Evolutionary conservation across 345 rosid genomes (phyloP), one percentile per base, ranked within the genome.

Genomic region (Mangifera indica): DNA sequence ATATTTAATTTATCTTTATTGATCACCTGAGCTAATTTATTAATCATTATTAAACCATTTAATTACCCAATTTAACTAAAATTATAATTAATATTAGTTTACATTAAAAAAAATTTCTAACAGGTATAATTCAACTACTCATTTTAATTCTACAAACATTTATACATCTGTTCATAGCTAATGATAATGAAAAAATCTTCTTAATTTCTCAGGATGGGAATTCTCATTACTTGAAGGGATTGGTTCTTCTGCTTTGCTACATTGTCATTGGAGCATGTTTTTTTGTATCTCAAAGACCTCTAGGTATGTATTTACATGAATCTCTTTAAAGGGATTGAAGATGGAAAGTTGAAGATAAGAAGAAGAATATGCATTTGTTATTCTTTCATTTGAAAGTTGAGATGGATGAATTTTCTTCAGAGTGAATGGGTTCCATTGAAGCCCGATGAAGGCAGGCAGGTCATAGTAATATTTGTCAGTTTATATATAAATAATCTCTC

Each of bases 171-270:
- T 57, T 69, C 34, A 14, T 46, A 52, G 11, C 40, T 18, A 24
- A 45, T 15, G 13, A 44, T 17, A 45, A 22, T 7, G n/a, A 54
- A 57, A 26, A 29, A 29, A 29, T 29, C 32, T 51, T 45, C 46
- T 5, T 29, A 10, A 42, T 62, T 68, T 60, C 55, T 74, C 84
- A 94, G 97, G 98, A 92, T 81, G 98, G 98, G 9, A 92, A 89
- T 56, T 92, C 98, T 64, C 95, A 94, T 77, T 92, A 94, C 88
- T 58, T 93, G 85, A 93, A 93, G 78, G 97, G 98, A 54, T 63
- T 91, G 66, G 77, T 87, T 70, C 87, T 90, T 25, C 59, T 88
- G 54, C 76, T 92, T 63, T 86, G 91, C 76, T 94, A 92, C 77
- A 3, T 85, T n/a, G 90, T 90, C 8, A 87, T 92, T 56, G 95